Conservation (phyloP, 2,329 filamentous ascomycete species). For the Berkeleyomyces rouxiae region DNA sequence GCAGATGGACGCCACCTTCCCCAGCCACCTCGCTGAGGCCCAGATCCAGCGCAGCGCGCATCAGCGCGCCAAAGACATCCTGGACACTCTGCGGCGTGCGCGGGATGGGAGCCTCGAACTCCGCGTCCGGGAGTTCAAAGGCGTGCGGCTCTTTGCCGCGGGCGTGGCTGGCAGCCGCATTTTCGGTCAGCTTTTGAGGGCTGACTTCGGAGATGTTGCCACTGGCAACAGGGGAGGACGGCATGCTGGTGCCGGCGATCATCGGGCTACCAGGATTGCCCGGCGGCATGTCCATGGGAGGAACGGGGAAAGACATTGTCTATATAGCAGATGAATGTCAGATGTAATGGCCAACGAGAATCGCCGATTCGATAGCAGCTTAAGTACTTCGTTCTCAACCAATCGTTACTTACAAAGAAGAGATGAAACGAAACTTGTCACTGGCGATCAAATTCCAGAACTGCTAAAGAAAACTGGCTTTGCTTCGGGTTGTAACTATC, state of each 20-base stretch:
- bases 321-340: background rate
- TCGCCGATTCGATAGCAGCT: background rate
- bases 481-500: background rate
- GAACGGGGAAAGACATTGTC: background rate
- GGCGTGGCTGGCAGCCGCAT: background rate
- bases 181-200: background rate
- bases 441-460: no score
- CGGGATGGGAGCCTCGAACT: background rate
- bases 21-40: constrained; percentile 17
- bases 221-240: background rate
- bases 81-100: background rate
- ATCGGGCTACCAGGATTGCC: background rate
- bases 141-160: background rate
- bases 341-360: background rate
- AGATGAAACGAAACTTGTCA: no score
- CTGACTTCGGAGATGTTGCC: background rate
- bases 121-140: background rate
- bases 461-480: no score
- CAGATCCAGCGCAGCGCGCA: constrained; percentile 10
- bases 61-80: constrained; percentile 3
- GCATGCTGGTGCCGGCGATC: background rate
- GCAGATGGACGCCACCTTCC: constrained; percentile 19
- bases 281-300: background rate
- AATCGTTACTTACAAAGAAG: no score
- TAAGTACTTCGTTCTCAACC: background rate